Percentiles rank a stretch among this genome's conserved stretches.
Conservation (phyloP, 495 filamentous ascomycete genomes). For the Schizothecium vesticola region DNA sequence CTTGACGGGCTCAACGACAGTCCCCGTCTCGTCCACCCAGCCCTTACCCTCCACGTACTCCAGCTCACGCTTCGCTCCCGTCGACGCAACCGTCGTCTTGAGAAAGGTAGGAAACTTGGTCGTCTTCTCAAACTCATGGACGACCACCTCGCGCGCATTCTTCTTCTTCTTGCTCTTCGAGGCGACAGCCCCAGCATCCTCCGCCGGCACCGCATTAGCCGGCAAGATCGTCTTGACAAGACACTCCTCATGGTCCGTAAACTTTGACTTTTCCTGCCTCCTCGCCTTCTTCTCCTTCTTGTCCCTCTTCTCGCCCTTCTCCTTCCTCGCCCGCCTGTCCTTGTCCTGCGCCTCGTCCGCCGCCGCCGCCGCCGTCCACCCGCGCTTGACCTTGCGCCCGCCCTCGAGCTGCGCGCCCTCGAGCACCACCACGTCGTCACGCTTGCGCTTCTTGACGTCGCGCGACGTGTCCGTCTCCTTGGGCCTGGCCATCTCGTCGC, state of each 20-base stretch:
- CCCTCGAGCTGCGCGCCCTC: constrained; percentile 67
- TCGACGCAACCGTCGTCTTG: constrained; percentile 40
- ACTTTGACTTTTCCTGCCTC: constrained; percentile 60
- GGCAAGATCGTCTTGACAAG: constrained; percentile 80
- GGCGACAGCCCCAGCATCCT: constrained; percentile 38
- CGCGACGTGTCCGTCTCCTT: constrained; percentile 31
- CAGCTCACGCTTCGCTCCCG: constrained; percentile 28
- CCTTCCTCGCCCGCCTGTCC: constrained; percentile 34
- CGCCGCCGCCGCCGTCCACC: constrained; percentile 71
- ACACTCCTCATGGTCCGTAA: constrained; percentile 70
- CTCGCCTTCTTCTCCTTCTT: constrained; percentile 53
- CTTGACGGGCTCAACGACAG: constrained; percentile 58
- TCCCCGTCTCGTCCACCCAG: constrained; percentile 78
- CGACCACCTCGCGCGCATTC: constrained; percentile 46
- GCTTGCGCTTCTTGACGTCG: constrained; percentile 60
- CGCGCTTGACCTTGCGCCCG: constrained; percentile 75
- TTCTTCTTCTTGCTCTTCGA: constrained; percentile 54
- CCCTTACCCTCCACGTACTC: constrained; percentile 74
- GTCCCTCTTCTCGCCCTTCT: constrained; percentile 46
- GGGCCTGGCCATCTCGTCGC: constrained; percentile 34
- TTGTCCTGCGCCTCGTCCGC: constrained; percentile 50
- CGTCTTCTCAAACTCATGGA: constrained; percentile 80
- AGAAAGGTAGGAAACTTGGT: constrained; percentile 74
- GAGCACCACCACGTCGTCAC: constrained; percentile 44
- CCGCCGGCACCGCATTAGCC: constrained; percentile 39